Percentiles rank a stretch among this genome's conserved stretches.
Evolutionary conservation across 352 stramenopile species (phyloP).

Genomic region (Pythium apleroticum): DNA sequence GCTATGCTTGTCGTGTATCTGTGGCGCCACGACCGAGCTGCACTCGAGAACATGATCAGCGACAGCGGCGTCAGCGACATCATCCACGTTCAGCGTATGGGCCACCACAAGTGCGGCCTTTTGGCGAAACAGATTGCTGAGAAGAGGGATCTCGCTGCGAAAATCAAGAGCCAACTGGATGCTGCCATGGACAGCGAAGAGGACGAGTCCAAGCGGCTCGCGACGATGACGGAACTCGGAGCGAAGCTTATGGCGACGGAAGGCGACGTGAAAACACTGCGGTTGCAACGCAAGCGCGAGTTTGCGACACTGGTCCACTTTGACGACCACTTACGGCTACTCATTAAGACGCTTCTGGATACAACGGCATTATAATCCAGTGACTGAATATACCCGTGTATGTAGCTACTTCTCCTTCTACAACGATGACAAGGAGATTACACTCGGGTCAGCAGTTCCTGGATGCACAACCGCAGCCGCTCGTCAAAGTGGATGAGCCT

Average conservation of each 20-base stretch:
- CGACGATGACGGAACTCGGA: not conserved
- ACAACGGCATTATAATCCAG: not conserved
- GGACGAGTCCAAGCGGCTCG: not conserved
- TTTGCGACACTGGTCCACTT: slow-evolving; percentile 25
- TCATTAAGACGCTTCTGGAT: slow-evolving; percentile 15
- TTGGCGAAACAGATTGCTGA: not conserved
- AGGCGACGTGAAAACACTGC: not conserved
- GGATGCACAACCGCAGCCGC: too few species aligned
- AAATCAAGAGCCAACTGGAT: slow-evolving; percentile 10
- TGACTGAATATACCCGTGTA: too few species aligned
- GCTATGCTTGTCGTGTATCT: slow-evolving; percentile 35
- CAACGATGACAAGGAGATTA: too few species aligned
- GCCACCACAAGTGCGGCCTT: slow-evolving; percentile 11
- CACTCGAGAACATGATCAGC: not conserved
- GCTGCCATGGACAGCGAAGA: not conserved
- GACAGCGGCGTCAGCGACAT: slow-evolving; percentile 12
- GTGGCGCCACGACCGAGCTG: slow-evolving; percentile 8
- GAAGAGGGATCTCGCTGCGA: not conserved
- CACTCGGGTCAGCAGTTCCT: too few species aligned
- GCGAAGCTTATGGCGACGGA: not conserved
- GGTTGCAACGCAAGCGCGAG: not conserved
- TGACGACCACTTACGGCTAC: slow-evolving; percentile 20
- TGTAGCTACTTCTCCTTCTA: too few species aligned
- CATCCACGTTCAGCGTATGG: slow-evolving; percentile 3
- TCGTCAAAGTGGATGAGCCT: too few species aligned